Percentiles rank a stretch among this genome's conserved stretches.
Conservation (phyloP, 2,329 filamentous ascomycete species). For the Hawksworthiomyces lignivorus region DNA sequence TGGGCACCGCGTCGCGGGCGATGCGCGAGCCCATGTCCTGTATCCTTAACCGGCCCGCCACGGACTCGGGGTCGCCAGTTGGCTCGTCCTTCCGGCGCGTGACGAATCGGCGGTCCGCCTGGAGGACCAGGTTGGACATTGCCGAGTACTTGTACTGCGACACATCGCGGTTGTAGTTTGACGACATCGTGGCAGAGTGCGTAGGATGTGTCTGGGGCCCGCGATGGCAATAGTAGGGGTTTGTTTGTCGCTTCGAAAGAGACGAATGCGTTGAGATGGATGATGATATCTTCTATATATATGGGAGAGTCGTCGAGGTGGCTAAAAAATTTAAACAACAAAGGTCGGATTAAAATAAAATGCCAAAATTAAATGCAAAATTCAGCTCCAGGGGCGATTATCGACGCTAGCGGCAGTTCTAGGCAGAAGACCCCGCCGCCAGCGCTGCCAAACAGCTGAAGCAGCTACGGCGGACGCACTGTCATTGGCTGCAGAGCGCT, state of each 20-base stretch:
- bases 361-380: conserved; percentile 7
- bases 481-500: too few species aligned
- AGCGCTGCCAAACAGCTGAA: not conserved
- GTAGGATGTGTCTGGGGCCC: too few species aligned
- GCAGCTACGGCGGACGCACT: too few species aligned
- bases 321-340: conserved; percentile 11
- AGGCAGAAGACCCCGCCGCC: conserved; percentile 6
- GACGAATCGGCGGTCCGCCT: conserved; percentile 95
- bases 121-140: conserved; percentile 99
- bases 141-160: conserved; percentile 98
- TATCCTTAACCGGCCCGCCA: conserved; percentile 88
- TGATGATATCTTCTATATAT: too few species aligned
- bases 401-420: conserved; percentile 9
- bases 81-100: conserved; percentile 88
- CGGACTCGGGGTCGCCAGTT: conserved; percentile 93
- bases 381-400: not conserved
- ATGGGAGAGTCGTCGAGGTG: too few species aligned
- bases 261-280: too few species aligned
- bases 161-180: conserved; percentile 67
- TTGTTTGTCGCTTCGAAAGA: conserved; percentile 1
- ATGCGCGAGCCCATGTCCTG: conserved; percentile 88
- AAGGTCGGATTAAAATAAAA: conserved; percentile 6
- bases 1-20: conserved; percentile 70
- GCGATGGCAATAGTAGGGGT: not conserved
- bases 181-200: conserved; percentile 51